phyloP scores from a whole-genome alignment of 306 rosid genomes.

The Cucumis sativus region DNA sequence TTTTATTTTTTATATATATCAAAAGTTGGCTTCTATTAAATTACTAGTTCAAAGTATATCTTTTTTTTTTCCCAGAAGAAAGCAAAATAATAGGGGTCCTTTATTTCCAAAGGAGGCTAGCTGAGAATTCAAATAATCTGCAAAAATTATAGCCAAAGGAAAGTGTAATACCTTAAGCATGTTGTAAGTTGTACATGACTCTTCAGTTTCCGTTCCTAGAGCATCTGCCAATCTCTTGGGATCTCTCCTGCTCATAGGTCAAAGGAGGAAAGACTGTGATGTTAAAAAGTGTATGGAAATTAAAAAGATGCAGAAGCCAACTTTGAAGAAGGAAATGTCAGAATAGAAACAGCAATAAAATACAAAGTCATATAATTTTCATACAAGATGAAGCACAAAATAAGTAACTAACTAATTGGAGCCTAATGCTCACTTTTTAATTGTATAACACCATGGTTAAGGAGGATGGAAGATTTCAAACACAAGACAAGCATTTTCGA shows the following conservation, averaged over 20 bases:
- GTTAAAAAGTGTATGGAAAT: background rate
- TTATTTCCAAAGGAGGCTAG: background rate
- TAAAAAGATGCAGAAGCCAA: background rate
- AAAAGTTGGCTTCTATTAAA: no score
- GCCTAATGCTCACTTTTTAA: background rate
- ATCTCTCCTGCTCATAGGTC: conserved; percentile 31
- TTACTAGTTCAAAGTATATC: background rate
- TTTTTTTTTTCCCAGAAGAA: background rate
- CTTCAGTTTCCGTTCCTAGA: conserved; percentile 57
- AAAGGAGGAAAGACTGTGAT: background rate
- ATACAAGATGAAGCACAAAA: background rate
- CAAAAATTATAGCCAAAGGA: background rate
- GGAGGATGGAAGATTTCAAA: background rate
- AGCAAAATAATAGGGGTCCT: background rate
- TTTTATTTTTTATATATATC: no score
- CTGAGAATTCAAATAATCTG: background rate
- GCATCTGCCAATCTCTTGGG: conserved; percentile 58
- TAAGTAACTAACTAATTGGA: background rate
- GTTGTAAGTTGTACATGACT: conserved; percentile 82
- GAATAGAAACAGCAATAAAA: background rate
- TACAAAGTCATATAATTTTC: background rate
- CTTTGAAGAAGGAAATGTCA: background rate
- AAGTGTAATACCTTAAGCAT: conserved; percentile 63
- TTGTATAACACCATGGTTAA: background rate
- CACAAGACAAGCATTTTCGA: background rate